Base-by-base conservation (phyloP, 1,284 basidiomycete species). In the Pisolithus thermaeus region DNA sequence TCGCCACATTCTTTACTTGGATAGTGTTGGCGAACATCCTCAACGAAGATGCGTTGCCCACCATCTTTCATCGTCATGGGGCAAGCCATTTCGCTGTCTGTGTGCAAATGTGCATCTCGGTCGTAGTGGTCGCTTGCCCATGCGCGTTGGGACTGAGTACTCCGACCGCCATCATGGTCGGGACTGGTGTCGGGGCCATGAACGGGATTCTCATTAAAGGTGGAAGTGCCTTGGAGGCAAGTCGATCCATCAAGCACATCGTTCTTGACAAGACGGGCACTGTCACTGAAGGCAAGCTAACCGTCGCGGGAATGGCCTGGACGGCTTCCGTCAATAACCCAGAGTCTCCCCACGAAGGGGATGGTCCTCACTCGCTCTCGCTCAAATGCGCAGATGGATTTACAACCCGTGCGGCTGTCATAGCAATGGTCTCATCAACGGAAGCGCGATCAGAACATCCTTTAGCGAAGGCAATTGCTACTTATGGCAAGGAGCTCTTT, bases 151-250 rank as follows among this genome's bases (percentile, higher is more conserved):
- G 97, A 3, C 79, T 99, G 50, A 92, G 90, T 53, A 99, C 97
- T 0, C 97, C 97, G 0, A 99, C 97, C 0, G 97, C 97, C 1
- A 95, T 99, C 70, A 99, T 99, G 97, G 97, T 99, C 38, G 97
- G 97, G 28, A 99, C 97, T 0, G 97, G 97, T 0, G 87, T 99
- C 50, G 97, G 97, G 1, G 97, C 97, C 11, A 81, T 90, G 74
- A 94, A 98, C 63, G 97, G 97, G 0, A 99, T 99, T 57, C 73
- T 99, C 46, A 98, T 99, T 81, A 99, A 99, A 67, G 95, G 97
- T 42, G 97, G 95, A 3, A 78, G 88, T 20, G 94, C 97, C 2
- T 75, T 99, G 40, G 97, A 99, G 66, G 92, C 92, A 3, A 94
- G 92, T 65, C 84, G 83, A 60, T 77, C 77, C 47, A 86, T 99